Evolutionary conservation across 192 early-diverging fungal genomes (phyloP), one percentile per base, ranked within the genome.

Genomic region (Coemansia reversa): DNA sequence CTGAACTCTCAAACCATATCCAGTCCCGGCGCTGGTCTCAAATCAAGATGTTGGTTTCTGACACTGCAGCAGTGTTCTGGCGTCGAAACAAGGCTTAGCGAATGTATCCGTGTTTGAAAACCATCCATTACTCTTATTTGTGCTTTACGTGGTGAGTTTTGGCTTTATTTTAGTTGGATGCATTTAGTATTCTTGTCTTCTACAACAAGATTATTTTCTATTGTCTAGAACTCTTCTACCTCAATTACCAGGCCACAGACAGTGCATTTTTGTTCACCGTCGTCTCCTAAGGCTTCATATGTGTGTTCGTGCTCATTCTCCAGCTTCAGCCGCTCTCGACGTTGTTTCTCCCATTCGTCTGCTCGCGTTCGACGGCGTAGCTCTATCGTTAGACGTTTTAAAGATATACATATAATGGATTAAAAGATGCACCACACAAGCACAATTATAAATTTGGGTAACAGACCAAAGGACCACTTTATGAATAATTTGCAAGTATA

Each of bases 311-410:
- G 94, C 28, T 77, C 70, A 11, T 58, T 73, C 29, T 91, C 83
- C 16, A 87, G 70, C 22, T 79, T 70, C n/a, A 84, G 83, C 33
- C 67, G 63, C 57, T 79, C 65, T 7, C 76, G 58, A 8, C 72
- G 64, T 7, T 47, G 59, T 45, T 87, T 71, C 66, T 86, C 79
- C 85, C 87, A 90, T 22, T 83, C 76, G 45, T 89, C 89, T 5
- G 90, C 92, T 28, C 91, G 81, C 0, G 93, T 94, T 57, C 90
- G 87, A 50, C 86, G 87, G 42, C 92, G 85, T 51, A 94, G 72
- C 63, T 93, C 92, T 86, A 75, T 30, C 1, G 16, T 0, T 16
- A 16, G 7, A 45, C 14, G n/a, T 45, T 4, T 45, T 45, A 45
- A 9, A 45, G 39, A 45, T 16, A 14, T 45, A 45, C 9, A 45